Evolutionary conservation across 163 green algal genomes (phyloP).

Genomic region (Scenedesmus sp.): DNA sequence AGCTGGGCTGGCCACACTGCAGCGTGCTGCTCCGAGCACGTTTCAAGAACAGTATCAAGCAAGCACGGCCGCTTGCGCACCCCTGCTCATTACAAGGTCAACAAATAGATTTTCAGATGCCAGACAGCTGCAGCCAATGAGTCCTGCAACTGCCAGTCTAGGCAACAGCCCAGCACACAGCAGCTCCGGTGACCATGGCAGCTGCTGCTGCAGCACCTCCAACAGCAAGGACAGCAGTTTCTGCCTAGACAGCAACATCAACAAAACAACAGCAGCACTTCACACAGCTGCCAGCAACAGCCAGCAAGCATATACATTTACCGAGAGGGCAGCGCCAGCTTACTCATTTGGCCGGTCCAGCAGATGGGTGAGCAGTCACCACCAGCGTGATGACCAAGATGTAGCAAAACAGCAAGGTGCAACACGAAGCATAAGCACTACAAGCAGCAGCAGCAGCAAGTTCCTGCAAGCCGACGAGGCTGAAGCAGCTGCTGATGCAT

Average conservation of each 20-base stretch:
- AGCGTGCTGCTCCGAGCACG: background rate
- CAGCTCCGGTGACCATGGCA: background rate
- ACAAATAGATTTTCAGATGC: too few relatives aligned
- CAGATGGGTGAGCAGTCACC: background rate
- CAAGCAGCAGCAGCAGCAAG: background rate
- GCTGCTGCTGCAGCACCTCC: background rate
- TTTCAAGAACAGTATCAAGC: background rate
- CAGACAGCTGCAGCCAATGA: background rate
- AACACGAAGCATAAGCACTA: background rate
- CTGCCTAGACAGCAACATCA: background rate
- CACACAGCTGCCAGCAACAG: background rate
- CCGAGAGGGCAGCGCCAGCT: conserved; percentile 12
- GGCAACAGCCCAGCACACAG: background rate
- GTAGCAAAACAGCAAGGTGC: background rate
- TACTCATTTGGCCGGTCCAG: background rate
- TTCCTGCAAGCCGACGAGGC: background rate
- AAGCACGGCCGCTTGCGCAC: background rate
- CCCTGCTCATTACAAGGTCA: too few relatives aligned
- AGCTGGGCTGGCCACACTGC: background rate
- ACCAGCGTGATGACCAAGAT: background rate
- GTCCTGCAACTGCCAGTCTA: background rate
- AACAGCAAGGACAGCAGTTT: background rate
- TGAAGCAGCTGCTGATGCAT: background rate
- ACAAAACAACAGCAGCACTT: background rate
- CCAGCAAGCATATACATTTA: background rate